Evolutionary conservation across 208 protist species (phyloP).

Genomic region (Crithidia sp.): DNA sequence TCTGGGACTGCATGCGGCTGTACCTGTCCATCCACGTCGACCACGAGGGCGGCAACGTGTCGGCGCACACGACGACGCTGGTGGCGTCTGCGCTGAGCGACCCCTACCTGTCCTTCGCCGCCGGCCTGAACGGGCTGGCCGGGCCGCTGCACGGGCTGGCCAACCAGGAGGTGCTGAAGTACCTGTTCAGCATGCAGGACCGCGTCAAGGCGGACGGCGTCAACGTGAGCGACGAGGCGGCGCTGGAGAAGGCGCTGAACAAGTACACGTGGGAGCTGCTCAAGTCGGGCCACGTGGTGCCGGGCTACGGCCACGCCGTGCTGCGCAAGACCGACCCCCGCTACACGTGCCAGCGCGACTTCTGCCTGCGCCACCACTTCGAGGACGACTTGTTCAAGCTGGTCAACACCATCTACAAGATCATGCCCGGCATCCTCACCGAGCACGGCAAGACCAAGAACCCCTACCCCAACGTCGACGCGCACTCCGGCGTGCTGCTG

Average conservation of each 20-base stretch:
- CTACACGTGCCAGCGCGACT: constrained; percentile 97
- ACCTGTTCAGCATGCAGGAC: constrained; percentile 68
- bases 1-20: constrained; percentile 98
- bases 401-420: constrained; percentile 90
- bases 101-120: constrained; percentile 96
- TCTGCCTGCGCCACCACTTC: constrained; percentile 96
- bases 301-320: constrained; percentile 98
- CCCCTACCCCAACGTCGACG: constrained; percentile 98
- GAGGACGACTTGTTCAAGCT: constrained; percentile 97
- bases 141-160: constrained; percentile 98
- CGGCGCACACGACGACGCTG: constrained; percentile 97
- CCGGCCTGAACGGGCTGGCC: constrained; percentile 96
- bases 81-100: constrained; percentile 97
- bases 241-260: constrained; percentile 75
- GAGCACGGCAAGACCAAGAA: constrained; percentile 99
- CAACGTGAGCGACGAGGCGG: constrained; percentile 50
- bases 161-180: constrained; percentile 97
- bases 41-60: constrained; percentile 97
- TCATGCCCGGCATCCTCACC: constrained; percentile 95
- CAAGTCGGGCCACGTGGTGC: constrained; percentile 91
- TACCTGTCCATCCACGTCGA: constrained; percentile 97
- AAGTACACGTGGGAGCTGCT: constrained; percentile 93
- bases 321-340: constrained; percentile 98
- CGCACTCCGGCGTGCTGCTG: constrained; percentile 94
- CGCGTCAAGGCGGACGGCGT: constrained; percentile 62